Evolutionary conservation across 1,284 basidiomycete species (phyloP).

Genomic region (Heliocybe sulcata): DNA sequence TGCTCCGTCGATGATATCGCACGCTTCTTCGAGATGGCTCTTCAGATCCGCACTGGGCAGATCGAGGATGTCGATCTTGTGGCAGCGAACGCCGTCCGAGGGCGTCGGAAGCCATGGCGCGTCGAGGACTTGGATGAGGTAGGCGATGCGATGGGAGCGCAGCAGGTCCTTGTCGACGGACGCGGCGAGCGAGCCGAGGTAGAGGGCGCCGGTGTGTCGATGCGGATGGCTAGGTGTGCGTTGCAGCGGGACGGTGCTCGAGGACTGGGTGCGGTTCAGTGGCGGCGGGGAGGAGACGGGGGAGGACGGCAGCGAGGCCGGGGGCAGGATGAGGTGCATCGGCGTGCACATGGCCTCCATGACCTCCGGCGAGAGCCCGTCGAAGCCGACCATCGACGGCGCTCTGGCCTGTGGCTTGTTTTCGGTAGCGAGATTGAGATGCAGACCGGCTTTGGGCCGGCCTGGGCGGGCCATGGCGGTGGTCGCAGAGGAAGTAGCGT

Average conservation of each 20-base stretch:
- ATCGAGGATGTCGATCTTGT: constrained; percentile 62
- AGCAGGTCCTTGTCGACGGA: constrained; percentile 43
- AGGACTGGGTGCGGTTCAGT: neutral
- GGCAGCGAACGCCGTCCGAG: constrained; percentile 48
- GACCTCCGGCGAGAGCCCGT: constrained; percentile 58
- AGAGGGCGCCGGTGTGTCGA: constrained; percentile 33
- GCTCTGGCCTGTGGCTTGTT: neutral
- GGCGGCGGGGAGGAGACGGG: constrained; percentile 5
- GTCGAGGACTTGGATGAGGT: constrained; percentile 57
- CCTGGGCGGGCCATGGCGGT: neutral
- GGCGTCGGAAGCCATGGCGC: constrained; percentile 54
- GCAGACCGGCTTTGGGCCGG: neutral
- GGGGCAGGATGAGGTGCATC: constrained; percentile 62
- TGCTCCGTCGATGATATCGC: constrained; percentile 45
- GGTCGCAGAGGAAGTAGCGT: neutral
- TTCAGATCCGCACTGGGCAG: constrained; percentile 41
- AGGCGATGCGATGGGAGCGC: constrained; percentile 8
- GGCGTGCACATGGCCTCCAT: constrained; percentile 77
- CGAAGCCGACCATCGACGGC: constrained; percentile 60
- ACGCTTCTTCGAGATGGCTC: constrained; percentile 48
- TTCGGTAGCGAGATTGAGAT: neutral
- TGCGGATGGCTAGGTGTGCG: neutral
- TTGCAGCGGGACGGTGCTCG: neutral
- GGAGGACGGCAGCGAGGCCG: constrained; percentile 18
- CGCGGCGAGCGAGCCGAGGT: constrained; percentile 48